Base-by-base conservation (phyloP, 495 filamentous ascomycete genomes). In the Penicillium macrosclerotiorum region DNA sequence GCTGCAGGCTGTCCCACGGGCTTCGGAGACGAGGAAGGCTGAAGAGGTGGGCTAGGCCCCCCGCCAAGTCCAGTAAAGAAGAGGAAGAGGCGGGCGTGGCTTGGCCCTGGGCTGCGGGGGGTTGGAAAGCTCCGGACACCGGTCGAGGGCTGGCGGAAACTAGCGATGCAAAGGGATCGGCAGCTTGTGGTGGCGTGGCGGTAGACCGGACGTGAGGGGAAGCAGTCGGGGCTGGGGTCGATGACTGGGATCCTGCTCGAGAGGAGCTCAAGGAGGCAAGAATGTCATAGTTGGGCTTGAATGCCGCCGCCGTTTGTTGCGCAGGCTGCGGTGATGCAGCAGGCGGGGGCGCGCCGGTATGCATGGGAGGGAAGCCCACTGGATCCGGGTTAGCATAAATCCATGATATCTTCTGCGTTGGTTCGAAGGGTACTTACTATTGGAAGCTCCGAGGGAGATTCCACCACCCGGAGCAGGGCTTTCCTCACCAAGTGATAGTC, bases 401-500 rank as follows among this genome's bases (percentile, higher is more conserved):
- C 27, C 55, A 37, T 14, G 8, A 29, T 30, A 41, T 13, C 22
- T 8, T 18, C 26, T 18, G 8, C 3, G 33, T 52, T 30, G 41
- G 14, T 23, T 6, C 6, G 5, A 9, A 24, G 63, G 30, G 60
- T 59, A 68, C 64, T 82, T 76, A 69, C 52, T 80, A 51, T 85
- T 83, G 17, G 59, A 52, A 61, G 86, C 84, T 16, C 91, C 90
- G 23, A 98, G 78, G 6, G 90, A 85, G 50, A 98, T 96, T 14
- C 88, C 85, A 33, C 92, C 91, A 8, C 80, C 78, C 51, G 86
- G 82, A 8, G 84, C 83, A 49, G 79, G 91, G 19, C 55, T 65
- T 36, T 72, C 68, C 35, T 83, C 81, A 42, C 80, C 75, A 46
- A 89, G 75, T 13, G 82, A 86, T 8, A 89, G 64, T 6, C 85